phyloP scores from a whole-genome alignment of 345 rosid genomes.

The Hibiscus tridactylites region DNA sequence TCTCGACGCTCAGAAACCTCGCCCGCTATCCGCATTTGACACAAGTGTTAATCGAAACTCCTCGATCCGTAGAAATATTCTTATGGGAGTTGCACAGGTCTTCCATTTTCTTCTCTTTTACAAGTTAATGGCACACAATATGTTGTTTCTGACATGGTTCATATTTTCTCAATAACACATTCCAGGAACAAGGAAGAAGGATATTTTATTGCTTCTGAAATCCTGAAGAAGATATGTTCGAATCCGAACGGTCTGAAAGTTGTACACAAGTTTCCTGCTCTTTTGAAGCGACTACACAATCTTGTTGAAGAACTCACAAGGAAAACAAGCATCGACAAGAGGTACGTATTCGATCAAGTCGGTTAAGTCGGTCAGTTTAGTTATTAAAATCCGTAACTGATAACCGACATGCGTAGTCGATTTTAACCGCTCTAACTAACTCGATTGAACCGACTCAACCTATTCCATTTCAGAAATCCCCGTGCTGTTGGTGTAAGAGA shows the following conservation, averaged over 20 bases:
- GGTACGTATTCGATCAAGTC: constrained; percentile 12
- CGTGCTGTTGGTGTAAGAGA: constrained; percentile 34
- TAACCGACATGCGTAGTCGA: no score
- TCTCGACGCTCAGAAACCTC: constrained; percentile 70
- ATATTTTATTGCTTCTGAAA: constrained; percentile 58
- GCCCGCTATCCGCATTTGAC: constrained; percentile 56
- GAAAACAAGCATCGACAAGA: constrained; percentile 43
- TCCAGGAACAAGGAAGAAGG: constrained; percentile 89
- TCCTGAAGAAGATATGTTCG: constrained; percentile 58
- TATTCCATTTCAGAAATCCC: constrained; percentile 33
- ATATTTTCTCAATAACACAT: background rate
- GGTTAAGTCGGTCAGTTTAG: background rate
- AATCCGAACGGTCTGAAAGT: constrained; percentile 41
- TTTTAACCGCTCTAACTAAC: background rate
- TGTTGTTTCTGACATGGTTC: background rate
- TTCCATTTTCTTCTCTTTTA: background rate
- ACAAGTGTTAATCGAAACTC: constrained; percentile 43
- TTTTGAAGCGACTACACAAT: constrained; percentile 51
- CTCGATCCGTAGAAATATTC: constrained; percentile 53
- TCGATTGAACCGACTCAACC: no score
- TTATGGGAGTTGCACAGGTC: constrained; percentile 72
- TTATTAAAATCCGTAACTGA: background rate
- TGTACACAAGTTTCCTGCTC: constrained; percentile 44
- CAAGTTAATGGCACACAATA: background rate
- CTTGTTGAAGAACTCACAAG: constrained; percentile 67